A percentile compares a stretch with the other conserved stretches of the same genome.
These are phyloP conservation scores for Beauveria scarabaeidicola DNA, from an alignment of 2,329 filamentous ascomycete genomes.

Conservation along the genomic window DNA sequence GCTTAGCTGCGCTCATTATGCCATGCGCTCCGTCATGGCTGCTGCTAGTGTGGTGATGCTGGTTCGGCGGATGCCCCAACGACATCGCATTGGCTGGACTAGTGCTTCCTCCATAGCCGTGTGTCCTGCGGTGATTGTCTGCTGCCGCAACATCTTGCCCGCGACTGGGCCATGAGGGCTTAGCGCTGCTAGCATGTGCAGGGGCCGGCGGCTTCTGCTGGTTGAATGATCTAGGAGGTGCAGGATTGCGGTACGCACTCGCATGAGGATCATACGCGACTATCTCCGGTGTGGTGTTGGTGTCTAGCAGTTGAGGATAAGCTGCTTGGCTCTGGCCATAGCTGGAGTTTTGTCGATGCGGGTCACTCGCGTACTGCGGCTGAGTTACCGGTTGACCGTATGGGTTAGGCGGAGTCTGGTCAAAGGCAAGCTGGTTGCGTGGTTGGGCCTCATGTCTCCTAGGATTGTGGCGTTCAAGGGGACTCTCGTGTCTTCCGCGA, in stretches of 20 bases:
- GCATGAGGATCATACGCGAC: slow-evolving; percentile 1
- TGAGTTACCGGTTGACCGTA: background rate
- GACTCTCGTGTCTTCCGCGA: slow-evolving; percentile 9
- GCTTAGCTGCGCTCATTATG: background rate
- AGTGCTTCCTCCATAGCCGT: background rate
- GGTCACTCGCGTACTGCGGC: background rate
- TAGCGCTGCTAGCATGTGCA: background rate
- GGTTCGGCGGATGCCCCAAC: background rate
- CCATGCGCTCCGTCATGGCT: background rate
- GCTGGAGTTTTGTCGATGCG: background rate
- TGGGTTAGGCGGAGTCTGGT: background rate
- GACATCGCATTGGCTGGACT: background rate
- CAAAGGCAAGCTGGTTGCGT: background rate
- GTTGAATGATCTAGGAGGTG: background rate
- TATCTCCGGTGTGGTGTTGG: background rate
- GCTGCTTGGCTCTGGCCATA: background rate
- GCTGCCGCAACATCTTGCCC: background rate
- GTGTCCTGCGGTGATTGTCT: background rate
- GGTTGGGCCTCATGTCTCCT: slow-evolving; percentile 1
- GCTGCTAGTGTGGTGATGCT: background rate
- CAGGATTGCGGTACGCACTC: background rate
- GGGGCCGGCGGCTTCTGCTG: background rate
- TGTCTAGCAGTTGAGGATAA: slow-evolving; percentile 1
- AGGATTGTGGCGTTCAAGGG: slow-evolving; percentile 9
- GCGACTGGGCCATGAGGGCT: background rate